phyloP scores from a whole-genome alignment of 768 basidiomycete species.

The Termitomyces sp. region DNA sequence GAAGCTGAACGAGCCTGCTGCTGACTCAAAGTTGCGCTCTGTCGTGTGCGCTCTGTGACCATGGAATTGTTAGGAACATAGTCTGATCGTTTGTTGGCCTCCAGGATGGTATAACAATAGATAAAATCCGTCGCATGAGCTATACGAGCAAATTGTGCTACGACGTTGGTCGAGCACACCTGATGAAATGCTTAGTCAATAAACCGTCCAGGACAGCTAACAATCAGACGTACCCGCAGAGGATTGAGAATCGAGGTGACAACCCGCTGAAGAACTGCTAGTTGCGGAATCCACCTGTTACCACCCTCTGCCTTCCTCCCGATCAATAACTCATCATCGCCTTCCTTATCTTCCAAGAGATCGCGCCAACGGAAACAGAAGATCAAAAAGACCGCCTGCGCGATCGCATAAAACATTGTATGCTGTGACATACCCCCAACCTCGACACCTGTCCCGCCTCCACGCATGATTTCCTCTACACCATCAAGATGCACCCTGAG shows the following conservation, averaged over 20 bases:
- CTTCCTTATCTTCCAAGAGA: constrained; percentile 60
- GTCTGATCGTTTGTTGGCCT: constrained; percentile 75
- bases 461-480: constrained; percentile 46
- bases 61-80: constrained; percentile 26
- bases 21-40: not conserved
- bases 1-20: not conserved
- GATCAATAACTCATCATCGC: constrained; percentile 35
- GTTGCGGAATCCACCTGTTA: constrained; percentile 81
- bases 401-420: constrained; percentile 86
- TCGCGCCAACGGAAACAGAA: constrained; percentile 99
- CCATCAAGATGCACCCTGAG: constrained; percentile 71
- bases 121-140: constrained; percentile 88
- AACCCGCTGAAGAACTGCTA: constrained; percentile 74
- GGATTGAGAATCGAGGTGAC: constrained; percentile 85
- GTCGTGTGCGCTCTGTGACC: constrained; percentile 5
- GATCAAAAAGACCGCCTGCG: constrained; percentile 90
- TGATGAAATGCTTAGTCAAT: constrained; percentile 23
- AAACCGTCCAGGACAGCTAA: not conserved
- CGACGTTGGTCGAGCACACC: constrained; percentile 89
- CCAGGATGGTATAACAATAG: constrained; percentile 91
- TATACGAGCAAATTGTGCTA: constrained; percentile 89
- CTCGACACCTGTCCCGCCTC: constrained; percentile 22
- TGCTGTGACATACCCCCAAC: constrained; percentile 34
- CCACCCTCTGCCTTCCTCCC: constrained; percentile 16
- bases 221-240: constrained; percentile 56